Evolutionary conservation across 2,329 filamentous ascomycete genomes (phyloP).

Genomic region (Epichloe bromicola): DNA sequence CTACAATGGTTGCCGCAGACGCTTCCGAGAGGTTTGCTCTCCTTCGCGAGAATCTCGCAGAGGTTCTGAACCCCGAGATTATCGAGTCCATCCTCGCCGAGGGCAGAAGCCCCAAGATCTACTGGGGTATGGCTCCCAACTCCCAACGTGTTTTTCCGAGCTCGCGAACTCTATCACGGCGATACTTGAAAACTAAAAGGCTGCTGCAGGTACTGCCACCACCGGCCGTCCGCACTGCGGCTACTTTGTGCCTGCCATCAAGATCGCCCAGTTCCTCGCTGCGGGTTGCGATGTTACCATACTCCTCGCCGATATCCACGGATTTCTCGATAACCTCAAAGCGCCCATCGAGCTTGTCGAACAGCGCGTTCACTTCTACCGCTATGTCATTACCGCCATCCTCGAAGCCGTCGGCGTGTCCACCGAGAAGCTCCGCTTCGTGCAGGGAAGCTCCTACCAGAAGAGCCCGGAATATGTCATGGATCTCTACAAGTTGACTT

Average conservation of each 20-base stretch:
- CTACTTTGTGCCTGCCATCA: conserved; percentile 80
- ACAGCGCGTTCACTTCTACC: conserved; percentile 74
- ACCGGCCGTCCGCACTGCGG: conserved; percentile 82
- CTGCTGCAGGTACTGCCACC: conserved; percentile 53
- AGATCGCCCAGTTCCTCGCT: conserved; percentile 75
- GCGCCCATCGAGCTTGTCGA: conserved; percentile 80
- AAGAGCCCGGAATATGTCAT: conserved; percentile 61
- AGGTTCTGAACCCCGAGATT: conserved; percentile 74
- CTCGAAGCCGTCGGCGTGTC: conserved; percentile 68
- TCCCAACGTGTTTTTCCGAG: background rate
- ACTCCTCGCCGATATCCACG: conserved; percentile 63
- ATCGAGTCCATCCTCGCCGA: conserved; percentile 60
- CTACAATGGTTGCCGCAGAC: conserved; percentile 15
- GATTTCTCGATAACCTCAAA: conserved; percentile 73
- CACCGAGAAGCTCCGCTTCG: conserved; percentile 67
- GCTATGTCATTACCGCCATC: conserved; percentile 58
- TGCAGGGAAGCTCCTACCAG: conserved; percentile 78
- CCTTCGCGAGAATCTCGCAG: conserved; percentile 69
- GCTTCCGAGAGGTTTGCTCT: conserved; percentile 54
- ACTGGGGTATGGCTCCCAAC: conserved; percentile 52
- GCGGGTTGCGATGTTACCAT: conserved; percentile 75
- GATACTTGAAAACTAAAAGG: no score
- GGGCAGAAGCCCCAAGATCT: conserved; percentile 62
- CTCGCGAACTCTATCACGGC: no score
- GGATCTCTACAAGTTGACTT: conserved; percentile 71